A percentile compares a stretch with the other conserved stretches of the same genome.
Conservation (phyloP, 148 eudicot genomes). For the Arctostaphylos glauca region DNA sequence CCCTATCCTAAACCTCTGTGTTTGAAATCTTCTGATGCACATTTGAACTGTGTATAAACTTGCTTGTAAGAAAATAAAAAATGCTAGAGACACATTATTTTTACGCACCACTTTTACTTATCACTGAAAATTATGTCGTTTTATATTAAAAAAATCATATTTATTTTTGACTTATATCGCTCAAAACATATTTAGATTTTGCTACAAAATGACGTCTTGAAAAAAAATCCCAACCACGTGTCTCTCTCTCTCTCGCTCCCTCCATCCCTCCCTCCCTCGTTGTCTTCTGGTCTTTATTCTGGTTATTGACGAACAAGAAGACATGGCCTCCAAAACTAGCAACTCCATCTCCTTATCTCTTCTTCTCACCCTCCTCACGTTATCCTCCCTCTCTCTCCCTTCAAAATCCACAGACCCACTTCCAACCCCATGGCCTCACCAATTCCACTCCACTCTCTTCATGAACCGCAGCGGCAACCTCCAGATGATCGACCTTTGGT, state of each 20-base stretch:
- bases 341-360: not conserved
- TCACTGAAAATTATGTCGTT: no score
- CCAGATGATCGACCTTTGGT: constrained; percentile 29
- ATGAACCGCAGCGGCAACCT: constrained; percentile 29
- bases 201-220: not conserved
- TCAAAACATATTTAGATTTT: no score
- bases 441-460: constrained; percentile 34
- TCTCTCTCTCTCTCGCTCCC: not conserved
- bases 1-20: no score
- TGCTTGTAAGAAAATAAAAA: no score
- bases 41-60: no score
- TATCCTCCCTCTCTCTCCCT: not conserved
- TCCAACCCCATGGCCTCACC: constrained; percentile 30
- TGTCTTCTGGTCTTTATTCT: not conserved
- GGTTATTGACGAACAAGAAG: not conserved
- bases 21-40: no score
- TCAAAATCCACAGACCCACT: constrained; percentile 13
- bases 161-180: no score
- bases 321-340: constrained; percentile 15
- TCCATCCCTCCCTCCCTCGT: not conserved
- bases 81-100: no score
- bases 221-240: not conserved
- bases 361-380: not conserved
- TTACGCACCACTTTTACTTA: no score
- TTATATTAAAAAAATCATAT: no score